Evolutionary conservation across 495 filamentous ascomycete genomes (phyloP).

Genomic region (Penicillium lividum): DNA sequence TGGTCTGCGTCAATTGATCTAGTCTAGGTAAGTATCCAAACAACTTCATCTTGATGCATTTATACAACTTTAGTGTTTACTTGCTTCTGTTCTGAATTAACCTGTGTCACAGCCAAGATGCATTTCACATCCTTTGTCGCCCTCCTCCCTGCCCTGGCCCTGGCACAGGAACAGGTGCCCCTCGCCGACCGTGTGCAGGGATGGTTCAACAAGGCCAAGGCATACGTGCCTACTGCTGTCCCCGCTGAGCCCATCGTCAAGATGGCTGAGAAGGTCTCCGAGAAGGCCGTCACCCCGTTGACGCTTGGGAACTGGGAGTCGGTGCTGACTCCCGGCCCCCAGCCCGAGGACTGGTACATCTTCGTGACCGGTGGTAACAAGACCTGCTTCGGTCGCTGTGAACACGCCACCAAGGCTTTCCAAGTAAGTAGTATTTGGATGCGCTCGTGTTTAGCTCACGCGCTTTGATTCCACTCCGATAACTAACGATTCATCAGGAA

Average conservation of each 20-base stretch:
- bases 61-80: conserved; percentile 9
- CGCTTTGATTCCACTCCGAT: background rate
- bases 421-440: conserved; percentile 43
- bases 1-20: conserved; percentile 14
- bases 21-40: background rate
- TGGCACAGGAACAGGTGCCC: conserved; percentile 72
- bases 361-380: conserved; percentile 82
- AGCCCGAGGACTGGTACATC: conserved; percentile 78
- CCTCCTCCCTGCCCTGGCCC: conserved; percentile 69
- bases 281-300: conserved; percentile 59
- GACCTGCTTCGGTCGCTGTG: conserved; percentile 75
- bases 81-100: conserved; percentile 18
- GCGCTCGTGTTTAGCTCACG: background rate
- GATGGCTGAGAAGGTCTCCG: conserved; percentile 53
- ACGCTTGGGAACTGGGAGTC: conserved; percentile 72
- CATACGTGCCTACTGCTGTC: conserved; percentile 58
- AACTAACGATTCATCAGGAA: conserved; percentile 46
- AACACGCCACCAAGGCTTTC: conserved; percentile 52
- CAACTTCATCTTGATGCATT: conserved; percentile 9
- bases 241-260: conserved; percentile 51
- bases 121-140: conserved; percentile 64
- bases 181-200: conserved; percentile 67
- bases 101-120: conserved; percentile 52
- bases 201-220: conserved; percentile 62
- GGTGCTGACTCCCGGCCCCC: conserved; percentile 61